phyloP scores from a whole-genome alignment of 2,329 filamentous ascomycete genomes.

The Clathrospora elynae region DNA sequence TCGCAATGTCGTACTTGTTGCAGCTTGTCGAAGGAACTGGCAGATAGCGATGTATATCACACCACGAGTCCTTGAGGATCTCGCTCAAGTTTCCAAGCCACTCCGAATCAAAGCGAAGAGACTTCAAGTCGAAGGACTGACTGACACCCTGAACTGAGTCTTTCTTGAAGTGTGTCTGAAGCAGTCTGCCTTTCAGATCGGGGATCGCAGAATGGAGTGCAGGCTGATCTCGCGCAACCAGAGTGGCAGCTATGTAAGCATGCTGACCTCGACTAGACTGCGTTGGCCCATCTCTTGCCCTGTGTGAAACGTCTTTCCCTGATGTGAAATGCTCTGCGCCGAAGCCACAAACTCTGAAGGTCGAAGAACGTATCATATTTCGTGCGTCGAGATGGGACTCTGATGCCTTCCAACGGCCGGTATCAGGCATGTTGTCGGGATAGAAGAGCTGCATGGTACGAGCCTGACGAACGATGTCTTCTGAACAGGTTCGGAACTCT shows the following conservation, averaged over 20 bases:
- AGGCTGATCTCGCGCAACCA: conserved; percentile 18
- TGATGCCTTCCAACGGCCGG: conserved; percentile 4
- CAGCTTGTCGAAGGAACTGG: neutral
- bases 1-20: conserved; percentile 27
- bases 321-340: conserved; percentile 39
- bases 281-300: conserved; percentile 9
- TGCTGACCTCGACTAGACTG: conserved; percentile 10
- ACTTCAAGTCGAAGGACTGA: neutral
- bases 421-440: neutral
- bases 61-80: conserved; percentile 21
- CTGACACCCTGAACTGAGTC: conserved; percentile 3
- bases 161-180: conserved; percentile 8
- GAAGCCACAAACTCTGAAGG: conserved; percentile 33
- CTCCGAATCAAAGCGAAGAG: conserved; percentile 16
- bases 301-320: neutral
- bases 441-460: conserved; percentile 16
- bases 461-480: conserved; percentile 30
- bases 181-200: conserved; percentile 1
- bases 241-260: conserved; percentile 16
- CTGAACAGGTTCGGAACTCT: conserved; percentile 27
- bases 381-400: conserved; percentile 27
- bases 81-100: conserved; percentile 17
- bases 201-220: conserved; percentile 11
- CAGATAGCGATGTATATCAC: conserved; percentile 19
- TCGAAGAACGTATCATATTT: conserved; percentile 34